Percentiles rank a stretch among this genome's conserved stretches.
Evolutionary conservation across 371 early-diverging fungal genomes (phyloP).

Genomic region (Lichtheimia hyalospora): DNA sequence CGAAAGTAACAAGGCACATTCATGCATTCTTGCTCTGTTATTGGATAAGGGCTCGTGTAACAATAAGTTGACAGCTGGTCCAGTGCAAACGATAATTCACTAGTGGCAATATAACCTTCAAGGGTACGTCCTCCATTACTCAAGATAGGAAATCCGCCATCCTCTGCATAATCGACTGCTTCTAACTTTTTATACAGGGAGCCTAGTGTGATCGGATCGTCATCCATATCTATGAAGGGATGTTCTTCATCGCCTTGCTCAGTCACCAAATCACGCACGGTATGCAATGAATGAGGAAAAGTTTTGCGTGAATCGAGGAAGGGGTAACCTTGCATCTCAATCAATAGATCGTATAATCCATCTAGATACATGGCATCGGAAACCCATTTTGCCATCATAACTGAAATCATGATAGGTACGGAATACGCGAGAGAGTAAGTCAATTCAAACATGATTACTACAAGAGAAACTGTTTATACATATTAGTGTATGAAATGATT

Average conservation of each 20-base stretch:
- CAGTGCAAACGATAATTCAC: conserved; percentile 79
- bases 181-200: conserved; percentile 56
- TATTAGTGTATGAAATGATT: too few relatives aligned
- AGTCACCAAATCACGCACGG: conserved; percentile 39
- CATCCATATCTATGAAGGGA: conserved; percentile 16
- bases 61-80: conserved; percentile 35
- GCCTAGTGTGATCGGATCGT: conserved; percentile 57
- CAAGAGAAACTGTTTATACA: conserved; percentile 69
- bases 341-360: conserved; percentile 82
- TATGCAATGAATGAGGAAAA: conserved; percentile 61
- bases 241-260: conserved; percentile 55
- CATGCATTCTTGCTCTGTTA: conserved; percentile 29
- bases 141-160: conserved; percentile 85
- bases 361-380: conserved; percentile 77
- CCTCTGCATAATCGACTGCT: conserved; percentile 53
- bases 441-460: conserved; percentile 96
- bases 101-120: conserved; percentile 85
- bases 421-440: conserved; percentile 85
- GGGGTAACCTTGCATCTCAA: conserved; percentile 80
- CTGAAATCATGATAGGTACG: conserved; percentile 86
- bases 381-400: conserved; percentile 83
- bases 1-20: conserved; percentile 31
- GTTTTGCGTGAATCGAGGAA: conserved; percentile 82
- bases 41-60: conserved; percentile 24
- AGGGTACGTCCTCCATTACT: conserved; percentile 58